Base-by-base conservation (phyloP, 345 rosid genomes). In the Ceriops decandra region DNA sequence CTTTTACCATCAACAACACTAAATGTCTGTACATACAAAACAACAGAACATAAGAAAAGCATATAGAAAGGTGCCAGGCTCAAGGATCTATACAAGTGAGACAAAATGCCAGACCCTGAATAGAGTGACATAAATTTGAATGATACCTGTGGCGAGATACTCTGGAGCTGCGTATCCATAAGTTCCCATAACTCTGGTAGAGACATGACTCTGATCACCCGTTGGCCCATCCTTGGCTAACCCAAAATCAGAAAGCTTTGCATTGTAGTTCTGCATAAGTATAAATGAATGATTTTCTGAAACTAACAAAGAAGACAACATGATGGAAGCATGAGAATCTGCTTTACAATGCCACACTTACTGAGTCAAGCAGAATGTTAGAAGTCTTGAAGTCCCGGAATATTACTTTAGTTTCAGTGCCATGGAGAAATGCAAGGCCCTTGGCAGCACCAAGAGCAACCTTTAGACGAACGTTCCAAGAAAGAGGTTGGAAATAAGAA, bases 111-210 rank as follows among this genome's bases (percentile, higher is more conserved):
- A 7, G 15, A 38, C 46, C 2, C 46, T 38, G 46, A 38, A 38
- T 38, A 38, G 46, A 38, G 46, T 38, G 15, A 38, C 10, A 13
- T 42, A n/a, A 33, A 61, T 52, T 28, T 19, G 26, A 31, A 56
- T 17, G 26, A 64, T 70, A 88, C 93, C 98, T 53, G 97, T 87
- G 72, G 96, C 92, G 46, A 92, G 79, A 82, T 95, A 95, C 63
- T 91, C 97, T 0, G 97, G 99, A 84, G 99, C 99, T 36, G 99
- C 96, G 80, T 93, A 93, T 76, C 99, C 98, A 58, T 87, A 77
- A n/a, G 98, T 92, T 73, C 99, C 99, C 88, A 95, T 83, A 74
- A 92, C 80, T 77, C 97, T 79, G 17, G 99, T 91, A 13, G 99
- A 90, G 53, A 90, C 99, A 74, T 95, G 93, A 68, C 99, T 91